Evolutionary conservation across 495 filamentous ascomycete genomes (phyloP).

Genomic region (Letharia lupina): DNA sequence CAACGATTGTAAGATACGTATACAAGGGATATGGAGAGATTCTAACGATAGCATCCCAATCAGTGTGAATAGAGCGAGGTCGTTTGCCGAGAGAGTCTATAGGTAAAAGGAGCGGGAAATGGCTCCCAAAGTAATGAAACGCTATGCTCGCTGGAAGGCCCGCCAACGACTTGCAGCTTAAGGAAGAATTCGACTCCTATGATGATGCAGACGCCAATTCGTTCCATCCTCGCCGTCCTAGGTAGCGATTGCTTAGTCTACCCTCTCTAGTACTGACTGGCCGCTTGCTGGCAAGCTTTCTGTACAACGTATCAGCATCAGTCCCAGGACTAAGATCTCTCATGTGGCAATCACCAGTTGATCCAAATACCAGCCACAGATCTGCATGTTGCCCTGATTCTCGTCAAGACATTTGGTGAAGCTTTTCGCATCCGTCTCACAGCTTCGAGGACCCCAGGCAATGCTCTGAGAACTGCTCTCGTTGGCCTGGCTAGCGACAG

Average conservation of each 20-base stretch:
- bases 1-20: background rate
- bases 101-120: background rate
- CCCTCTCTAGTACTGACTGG: constrained; percentile 64
- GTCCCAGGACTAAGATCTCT: constrained; percentile 8
- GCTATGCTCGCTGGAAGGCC: background rate
- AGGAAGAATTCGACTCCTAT: constrained; percentile 1
- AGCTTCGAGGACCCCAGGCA: constrained; percentile 48
- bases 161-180: background rate
- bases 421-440: constrained; percentile 66
- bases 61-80: background rate
- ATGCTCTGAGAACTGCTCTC: constrained; percentile 44
- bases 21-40: background rate
- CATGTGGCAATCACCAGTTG: constrained; percentile 55
- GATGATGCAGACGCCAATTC: constrained; percentile 2
- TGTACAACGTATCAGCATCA: constrained; percentile 30
- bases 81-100: background rate
- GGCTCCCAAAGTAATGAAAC: background rate
- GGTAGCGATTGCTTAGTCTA: constrained; percentile 28
- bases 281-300: constrained; percentile 92
- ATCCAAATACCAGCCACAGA: constrained; percentile 96
- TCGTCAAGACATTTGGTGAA: constrained; percentile 97
- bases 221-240: constrained; percentile 39
- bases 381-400: constrained; percentile 84
- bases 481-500: constrained; percentile 35
- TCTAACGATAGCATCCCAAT: background rate